phyloP scores from a whole-genome alignment of 2,329 filamentous ascomycete genomes.

The Aphanoascus verrucosus region DNA sequence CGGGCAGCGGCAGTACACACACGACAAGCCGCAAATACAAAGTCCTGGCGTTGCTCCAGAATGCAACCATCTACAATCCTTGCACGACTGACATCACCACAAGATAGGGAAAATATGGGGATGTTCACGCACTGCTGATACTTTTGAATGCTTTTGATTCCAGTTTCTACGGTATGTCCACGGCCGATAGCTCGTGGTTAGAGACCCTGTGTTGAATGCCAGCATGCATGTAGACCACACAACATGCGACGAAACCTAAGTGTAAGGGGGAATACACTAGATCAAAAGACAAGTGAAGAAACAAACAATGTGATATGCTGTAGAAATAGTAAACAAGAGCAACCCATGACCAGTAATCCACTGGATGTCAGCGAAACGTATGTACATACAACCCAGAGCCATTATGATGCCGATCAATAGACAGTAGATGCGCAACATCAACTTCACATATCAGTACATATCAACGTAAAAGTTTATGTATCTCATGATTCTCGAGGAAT shows the following conservation, averaged over 20 bases:
- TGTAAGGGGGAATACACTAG: background rate
- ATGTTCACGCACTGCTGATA: background rate
- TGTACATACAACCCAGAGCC: background rate
- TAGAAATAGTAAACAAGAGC: background rate
- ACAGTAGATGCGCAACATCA: background rate
- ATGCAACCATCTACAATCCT: background rate
- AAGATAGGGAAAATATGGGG: background rate
- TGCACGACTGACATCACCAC: background rate
- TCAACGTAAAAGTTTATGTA: background rate
- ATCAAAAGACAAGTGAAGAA: background rate
- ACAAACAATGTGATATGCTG: background rate
- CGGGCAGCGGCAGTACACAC: background rate
- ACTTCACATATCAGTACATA: background rate
- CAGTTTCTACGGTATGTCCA: background rate
- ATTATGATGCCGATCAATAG: conserved; percentile 24
- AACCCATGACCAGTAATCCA: background rate
- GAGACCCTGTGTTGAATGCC: too few species aligned
- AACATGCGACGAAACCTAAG: too few species aligned
- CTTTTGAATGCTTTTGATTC: background rate
- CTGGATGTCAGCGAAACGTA: background rate
- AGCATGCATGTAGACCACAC: too few species aligned
- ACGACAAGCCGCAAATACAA: background rate
- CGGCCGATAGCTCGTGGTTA: background rate
- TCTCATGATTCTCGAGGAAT: background rate
- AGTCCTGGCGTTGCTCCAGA: background rate